Percentiles rank a stretch among this genome's conserved stretches.
These are phyloP conservation scores for Trichoderma cornu-damae DNA, from an alignment of 2,329 filamentous ascomycete species.

Conservation along the genomic window DNA sequence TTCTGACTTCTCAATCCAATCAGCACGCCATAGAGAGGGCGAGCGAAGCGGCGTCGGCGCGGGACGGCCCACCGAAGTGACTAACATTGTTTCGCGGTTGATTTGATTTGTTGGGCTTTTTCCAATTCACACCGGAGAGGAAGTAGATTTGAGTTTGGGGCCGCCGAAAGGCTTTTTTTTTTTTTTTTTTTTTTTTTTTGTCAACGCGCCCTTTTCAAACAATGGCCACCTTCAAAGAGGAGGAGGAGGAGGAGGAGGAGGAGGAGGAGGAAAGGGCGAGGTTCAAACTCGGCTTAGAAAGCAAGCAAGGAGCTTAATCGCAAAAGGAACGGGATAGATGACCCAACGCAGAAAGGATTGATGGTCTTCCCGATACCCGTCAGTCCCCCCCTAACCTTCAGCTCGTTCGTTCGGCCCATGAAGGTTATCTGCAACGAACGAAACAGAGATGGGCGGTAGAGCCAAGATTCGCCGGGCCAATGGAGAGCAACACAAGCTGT, in stretches of 20 bases:
- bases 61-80: constrained; percentile 10
- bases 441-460: background rate
- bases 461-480: background rate
- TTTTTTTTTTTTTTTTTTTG: too few species aligned
- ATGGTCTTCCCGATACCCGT: constrained; percentile 1
- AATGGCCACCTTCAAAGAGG: background rate
- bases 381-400: constrained; percentile 6
- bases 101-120: background rate
- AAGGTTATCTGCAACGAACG: background rate
- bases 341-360: constrained; percentile 2
- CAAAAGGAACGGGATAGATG: background rate
- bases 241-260: too few species aligned
- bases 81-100: too few species aligned
- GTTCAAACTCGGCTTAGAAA: background rate
- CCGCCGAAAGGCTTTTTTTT: too few species aligned
- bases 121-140: background rate
- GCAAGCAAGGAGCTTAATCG: background rate
- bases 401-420: background rate
- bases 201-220: too few species aligned
- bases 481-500: background rate
- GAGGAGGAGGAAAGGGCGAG: background rate
- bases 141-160: background rate
- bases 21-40: background rate
- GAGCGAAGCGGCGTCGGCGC: constrained; percentile 2
- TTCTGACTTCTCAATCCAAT: background rate